phyloP scores from a whole-genome alignment of 2,329 filamentous ascomycete genomes.

The Verruconis gallopava region DNA sequence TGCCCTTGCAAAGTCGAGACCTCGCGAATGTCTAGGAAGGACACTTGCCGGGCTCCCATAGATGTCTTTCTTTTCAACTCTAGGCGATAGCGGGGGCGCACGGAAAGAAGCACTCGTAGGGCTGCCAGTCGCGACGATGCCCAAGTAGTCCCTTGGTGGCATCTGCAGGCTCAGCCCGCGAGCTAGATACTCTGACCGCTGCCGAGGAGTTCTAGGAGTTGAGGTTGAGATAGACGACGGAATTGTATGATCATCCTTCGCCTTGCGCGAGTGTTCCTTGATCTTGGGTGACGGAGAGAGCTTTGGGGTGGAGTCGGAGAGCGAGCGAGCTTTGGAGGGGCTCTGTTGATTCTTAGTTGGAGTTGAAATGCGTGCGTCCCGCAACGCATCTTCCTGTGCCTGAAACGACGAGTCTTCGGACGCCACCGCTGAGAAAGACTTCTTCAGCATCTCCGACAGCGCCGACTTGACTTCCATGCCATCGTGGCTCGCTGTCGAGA shows the following conservation, averaged over 20 bases:
- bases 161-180: constrained; percentile 60
- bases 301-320: constrained; percentile 31
- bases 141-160: constrained; percentile 39
- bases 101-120: constrained; percentile 34
- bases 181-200: constrained; percentile 46
- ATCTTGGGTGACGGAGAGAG: constrained; percentile 35
- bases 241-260: constrained; percentile 32
- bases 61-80: constrained; percentile 70
- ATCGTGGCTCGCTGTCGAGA: no score
- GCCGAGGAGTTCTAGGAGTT: constrained; percentile 48
- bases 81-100: constrained; percentile 64
- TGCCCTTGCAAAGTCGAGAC: constrained; percentile 83
- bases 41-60: constrained; percentile 83
- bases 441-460: neutral
- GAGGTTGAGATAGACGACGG: constrained; percentile 17
- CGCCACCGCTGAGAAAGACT: neutral
- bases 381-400: no score
- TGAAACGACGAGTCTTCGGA: no score
- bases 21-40: constrained; percentile 75
- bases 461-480: neutral
- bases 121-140: constrained; percentile 24
- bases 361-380: no score
- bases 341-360: no score
- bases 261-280: constrained; percentile 23
- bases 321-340: constrained; percentile 29